phyloP scores from a whole-genome alignment of 257 asterid species.

The Datura wrightii region DNA sequence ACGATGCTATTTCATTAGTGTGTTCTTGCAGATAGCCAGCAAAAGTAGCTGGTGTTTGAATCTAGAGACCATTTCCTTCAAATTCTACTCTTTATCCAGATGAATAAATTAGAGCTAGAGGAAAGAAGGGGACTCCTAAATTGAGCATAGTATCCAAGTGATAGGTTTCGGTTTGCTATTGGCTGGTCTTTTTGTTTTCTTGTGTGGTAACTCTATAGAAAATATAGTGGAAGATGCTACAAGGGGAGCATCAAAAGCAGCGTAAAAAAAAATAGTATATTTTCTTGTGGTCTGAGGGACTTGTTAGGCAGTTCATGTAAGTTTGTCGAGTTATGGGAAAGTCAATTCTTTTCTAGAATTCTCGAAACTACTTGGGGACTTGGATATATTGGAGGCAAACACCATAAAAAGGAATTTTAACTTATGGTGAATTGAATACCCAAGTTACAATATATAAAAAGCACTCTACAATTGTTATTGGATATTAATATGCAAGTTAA shows the following conservation, averaged over 20 bases:
- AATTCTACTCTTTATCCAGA: background rate
- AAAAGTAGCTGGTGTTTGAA: background rate
- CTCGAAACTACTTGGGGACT: background rate
- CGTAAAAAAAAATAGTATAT: background rate
- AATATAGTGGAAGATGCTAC: background rate
- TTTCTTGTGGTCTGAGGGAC: conserved; percentile 14
- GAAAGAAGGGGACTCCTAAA: conserved; percentile 10
- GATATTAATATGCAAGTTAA: background rate
- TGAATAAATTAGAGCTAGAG: conserved; percentile 5
- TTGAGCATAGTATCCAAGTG: conserved; percentile 18
- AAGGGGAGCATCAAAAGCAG: background rate
- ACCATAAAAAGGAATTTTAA: background rate
- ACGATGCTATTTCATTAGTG: background rate
- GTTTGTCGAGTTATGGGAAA: conserved; percentile 3
- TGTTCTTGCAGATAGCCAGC: conserved; percentile 1
- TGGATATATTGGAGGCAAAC: conserved; percentile 26
- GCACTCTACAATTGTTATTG: background rate
- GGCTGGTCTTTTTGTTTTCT: background rate
- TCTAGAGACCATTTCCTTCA: conserved; percentile 13
- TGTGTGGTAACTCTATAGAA: background rate
- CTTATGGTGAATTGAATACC: background rate
- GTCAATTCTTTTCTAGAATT: background rate
- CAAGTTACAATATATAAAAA: background rate
- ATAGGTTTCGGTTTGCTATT: background rate
- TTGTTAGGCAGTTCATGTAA: conserved; percentile 17